Percentiles rank a stretch among this genome's conserved stretches.
Conservation (phyloP, 495 filamentous ascomycete genomes). For the Glarea lozoyensis region DNA sequence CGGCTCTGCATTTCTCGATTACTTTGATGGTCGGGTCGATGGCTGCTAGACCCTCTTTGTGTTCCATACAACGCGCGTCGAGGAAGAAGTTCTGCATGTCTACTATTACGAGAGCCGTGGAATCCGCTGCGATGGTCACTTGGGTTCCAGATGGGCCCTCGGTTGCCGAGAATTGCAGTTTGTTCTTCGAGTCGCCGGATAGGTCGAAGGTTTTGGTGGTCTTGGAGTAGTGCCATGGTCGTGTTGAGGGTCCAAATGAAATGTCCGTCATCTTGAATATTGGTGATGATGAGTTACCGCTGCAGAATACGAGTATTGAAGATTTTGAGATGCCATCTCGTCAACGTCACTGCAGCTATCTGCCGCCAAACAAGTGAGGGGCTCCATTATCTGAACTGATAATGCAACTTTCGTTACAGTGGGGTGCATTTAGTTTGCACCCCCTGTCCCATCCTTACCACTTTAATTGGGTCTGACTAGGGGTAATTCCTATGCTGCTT, state of each 20-base stretch:
- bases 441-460: no score
- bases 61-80: constrained; percentile 26
- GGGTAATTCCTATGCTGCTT: no score
- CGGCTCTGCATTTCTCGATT: constrained; percentile 26
- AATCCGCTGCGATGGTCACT: constrained; percentile 31
- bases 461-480: no score
- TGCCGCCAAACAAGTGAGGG: no score
- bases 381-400: no score
- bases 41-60: constrained; percentile 27
- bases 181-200: constrained; percentile 3
- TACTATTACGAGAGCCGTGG: constrained; percentile 44
- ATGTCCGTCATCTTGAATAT: no score
- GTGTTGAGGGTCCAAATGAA: constrained; percentile 11
- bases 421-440: no score
- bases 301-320: no score
- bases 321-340: no score
- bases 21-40: constrained; percentile 26
- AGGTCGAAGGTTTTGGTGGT: constrained; percentile 11
- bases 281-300: no score
- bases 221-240: constrained; percentile 12
- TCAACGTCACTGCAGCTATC: no score
- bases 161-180: constrained; percentile 7
- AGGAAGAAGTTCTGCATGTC: constrained; percentile 61
- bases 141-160: constrained; percentile 16
- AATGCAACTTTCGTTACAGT: no score